Evolutionary conservation across 441 rosid species (phyloP).

Genomic region (Mallotus japonicus): DNA sequence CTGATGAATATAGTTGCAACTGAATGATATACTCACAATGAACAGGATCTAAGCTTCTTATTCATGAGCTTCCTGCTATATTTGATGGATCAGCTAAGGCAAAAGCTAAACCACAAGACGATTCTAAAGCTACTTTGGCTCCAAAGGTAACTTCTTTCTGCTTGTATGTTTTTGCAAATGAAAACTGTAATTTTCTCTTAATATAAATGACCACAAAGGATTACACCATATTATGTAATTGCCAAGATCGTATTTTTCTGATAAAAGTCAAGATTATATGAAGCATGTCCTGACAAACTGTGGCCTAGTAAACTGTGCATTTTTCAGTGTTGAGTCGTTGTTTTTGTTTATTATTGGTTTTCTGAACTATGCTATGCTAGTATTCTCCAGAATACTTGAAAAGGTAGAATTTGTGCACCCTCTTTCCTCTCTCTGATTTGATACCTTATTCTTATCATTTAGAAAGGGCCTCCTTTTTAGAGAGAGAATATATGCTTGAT

Average conservation of each 20-base stretch:
- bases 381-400: neutral
- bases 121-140: constrained; percentile 78
- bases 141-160: constrained; percentile 55
- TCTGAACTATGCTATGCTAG: neutral
- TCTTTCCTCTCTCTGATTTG: neutral
- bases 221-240: no score
- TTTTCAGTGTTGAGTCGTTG: no score
- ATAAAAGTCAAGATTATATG: no score
- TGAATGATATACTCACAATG: constrained; percentile 8
- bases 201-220: no score
- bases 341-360: neutral
- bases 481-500: neutral
- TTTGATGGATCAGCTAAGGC: constrained; percentile 70
- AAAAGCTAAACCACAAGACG: constrained; percentile 83
- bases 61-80: constrained; percentile 68
- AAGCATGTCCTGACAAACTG: no score
- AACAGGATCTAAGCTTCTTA: constrained; percentile 84
- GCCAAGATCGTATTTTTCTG: no score
- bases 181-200: no score
- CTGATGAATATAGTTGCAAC: constrained; percentile 10
- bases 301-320: neutral
- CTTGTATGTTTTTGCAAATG: no score
- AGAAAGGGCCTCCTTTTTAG: no score
- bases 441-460: no score
- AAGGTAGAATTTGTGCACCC: neutral